phyloP scores from a whole-genome alignment of 2,329 filamentous ascomycete species.

The Colletotrichum nymphaeae region DNA sequence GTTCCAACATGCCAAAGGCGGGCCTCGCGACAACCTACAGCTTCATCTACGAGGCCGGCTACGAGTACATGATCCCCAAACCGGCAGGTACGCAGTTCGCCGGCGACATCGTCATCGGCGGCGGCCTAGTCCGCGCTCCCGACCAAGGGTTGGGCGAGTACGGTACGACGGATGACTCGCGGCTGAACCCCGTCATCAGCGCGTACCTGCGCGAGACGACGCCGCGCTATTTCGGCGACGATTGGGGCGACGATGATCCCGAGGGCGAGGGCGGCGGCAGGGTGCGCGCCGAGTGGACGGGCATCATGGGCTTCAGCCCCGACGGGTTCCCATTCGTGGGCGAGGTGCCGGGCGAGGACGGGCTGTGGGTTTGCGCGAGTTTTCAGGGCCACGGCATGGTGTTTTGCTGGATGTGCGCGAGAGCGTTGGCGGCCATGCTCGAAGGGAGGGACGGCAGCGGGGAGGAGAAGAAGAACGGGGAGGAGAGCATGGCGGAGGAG shows the following conservation, averaged over 20 bases:
- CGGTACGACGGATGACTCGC: slow-evolving; percentile 67
- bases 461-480: slow-evolving; percentile 35
- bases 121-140: slow-evolving; percentile 59
- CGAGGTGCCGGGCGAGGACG: slow-evolving; percentile 53
- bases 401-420: slow-evolving; percentile 68
- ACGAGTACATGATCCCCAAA: slow-evolving; percentile 75
- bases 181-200: slow-evolving; percentile 61
- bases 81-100: slow-evolving; percentile 54
- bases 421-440: slow-evolving; percentile 68
- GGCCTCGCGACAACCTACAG: slow-evolving; percentile 66
- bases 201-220: slow-evolving; percentile 57
- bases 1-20: slow-evolving; percentile 47
- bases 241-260: slow-evolving; percentile 58
- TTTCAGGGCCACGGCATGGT: slow-evolving; percentile 79
- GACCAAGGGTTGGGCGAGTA: slow-evolving; percentile 59
- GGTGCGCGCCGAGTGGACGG: slow-evolving; percentile 61
- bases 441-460: slow-evolving; percentile 43
- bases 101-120: slow-evolving; percentile 71
- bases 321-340: slow-evolving; percentile 67
- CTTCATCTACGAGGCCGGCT: slow-evolving; percentile 70
- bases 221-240: slow-evolving; percentile 61
- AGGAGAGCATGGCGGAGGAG: not conserved
- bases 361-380: slow-evolving; percentile 66
- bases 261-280: slow-evolving; percentile 44
- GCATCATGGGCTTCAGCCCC: slow-evolving; percentile 67